A percentile compares a stretch with the other conserved stretches of the same genome.
phyloP scores from a whole-genome alignment of 257 asterid genomes.

The Orobanche coerulescens region DNA sequence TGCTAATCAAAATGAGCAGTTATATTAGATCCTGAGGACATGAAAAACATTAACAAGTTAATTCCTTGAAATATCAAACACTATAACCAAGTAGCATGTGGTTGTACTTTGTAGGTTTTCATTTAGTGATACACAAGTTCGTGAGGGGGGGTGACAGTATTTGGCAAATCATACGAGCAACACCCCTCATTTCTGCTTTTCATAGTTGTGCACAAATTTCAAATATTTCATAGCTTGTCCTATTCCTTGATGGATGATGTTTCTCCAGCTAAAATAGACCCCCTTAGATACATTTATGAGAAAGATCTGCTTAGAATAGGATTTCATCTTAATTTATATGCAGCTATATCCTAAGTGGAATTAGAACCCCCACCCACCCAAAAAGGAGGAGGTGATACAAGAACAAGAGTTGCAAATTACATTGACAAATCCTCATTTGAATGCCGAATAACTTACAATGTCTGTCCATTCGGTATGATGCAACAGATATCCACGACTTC shows the following conservation, averaged over 20 bases:
- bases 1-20: not conserved
- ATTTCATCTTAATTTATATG: not conserved
- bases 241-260: not conserved
- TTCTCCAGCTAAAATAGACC: not conserved
- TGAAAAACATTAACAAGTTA: no score
- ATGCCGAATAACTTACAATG: constrained; percentile 47
- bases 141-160: no score
- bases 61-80: no score
- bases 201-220: not conserved
- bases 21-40: no score
- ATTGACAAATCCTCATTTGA: constrained; percentile 2
- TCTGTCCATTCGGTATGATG: constrained; percentile 31
- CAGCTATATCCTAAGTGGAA: not conserved
- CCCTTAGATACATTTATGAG: constrained; percentile 2
- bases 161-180: no score
- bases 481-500: constrained; percentile 67
- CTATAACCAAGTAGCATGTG: no score
- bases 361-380: no score
- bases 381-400: not conserved
- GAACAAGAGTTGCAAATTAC: constrained; percentile 2
- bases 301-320: not conserved
- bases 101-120: no score
- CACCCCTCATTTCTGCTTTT: not conserved
- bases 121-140: no score
- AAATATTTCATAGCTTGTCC: not conserved